Evolutionary conservation across 2,329 filamentous ascomycete genomes (phyloP).

Genomic region (Teratosphaeria destructans): DNA sequence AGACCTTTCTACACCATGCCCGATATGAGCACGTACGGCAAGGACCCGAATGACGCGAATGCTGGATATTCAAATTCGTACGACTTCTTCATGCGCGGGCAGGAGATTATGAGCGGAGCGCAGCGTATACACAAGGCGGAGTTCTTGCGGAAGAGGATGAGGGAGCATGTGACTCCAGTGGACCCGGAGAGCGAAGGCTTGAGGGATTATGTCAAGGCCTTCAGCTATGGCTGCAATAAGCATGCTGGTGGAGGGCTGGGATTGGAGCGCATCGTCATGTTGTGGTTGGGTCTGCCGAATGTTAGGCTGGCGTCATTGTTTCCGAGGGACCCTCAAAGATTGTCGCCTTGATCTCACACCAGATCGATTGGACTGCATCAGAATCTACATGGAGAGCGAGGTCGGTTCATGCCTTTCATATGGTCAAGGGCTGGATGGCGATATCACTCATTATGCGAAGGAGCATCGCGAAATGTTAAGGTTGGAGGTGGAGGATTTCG

Average conservation of each 20-base stretch:
- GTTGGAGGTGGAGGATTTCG: constrained; percentile 28
- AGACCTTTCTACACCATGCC: constrained; percentile 90
- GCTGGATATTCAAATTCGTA: constrained; percentile 53
- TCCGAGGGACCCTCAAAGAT: constrained; percentile 51
- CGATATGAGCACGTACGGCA: constrained; percentile 49
- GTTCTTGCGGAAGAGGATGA: constrained; percentile 49
- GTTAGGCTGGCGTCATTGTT: constrained; percentile 53
- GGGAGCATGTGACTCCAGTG: constrained; percentile 44
- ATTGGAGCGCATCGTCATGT: constrained; percentile 56
- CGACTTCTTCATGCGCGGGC: constrained; percentile 62
- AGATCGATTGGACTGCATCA: no score
- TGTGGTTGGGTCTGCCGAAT: constrained; percentile 56
- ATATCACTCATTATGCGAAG: constrained; percentile 21
- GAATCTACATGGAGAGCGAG: neutral
- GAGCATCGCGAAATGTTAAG: constrained; percentile 29
- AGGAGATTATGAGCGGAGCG: constrained; percentile 58
- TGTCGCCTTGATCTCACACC: constrained; percentile 29
- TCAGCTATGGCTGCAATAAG: constrained; percentile 53
- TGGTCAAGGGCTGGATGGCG: constrained; percentile 14
- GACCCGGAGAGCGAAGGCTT: constrained; percentile 50
- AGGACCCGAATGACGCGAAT: constrained; percentile 29
- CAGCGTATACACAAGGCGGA: constrained; percentile 56
- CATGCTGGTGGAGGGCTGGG: constrained; percentile 57
- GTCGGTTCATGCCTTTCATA: constrained; percentile 12
- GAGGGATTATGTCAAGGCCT: constrained; percentile 53